A percentile compares a stretch with the other conserved stretches of the same genome.
These are phyloP conservation scores for Epichloe baconii DNA, from an alignment of 2,329 filamentous ascomycete genomes.

Conservation along the genomic window DNA sequence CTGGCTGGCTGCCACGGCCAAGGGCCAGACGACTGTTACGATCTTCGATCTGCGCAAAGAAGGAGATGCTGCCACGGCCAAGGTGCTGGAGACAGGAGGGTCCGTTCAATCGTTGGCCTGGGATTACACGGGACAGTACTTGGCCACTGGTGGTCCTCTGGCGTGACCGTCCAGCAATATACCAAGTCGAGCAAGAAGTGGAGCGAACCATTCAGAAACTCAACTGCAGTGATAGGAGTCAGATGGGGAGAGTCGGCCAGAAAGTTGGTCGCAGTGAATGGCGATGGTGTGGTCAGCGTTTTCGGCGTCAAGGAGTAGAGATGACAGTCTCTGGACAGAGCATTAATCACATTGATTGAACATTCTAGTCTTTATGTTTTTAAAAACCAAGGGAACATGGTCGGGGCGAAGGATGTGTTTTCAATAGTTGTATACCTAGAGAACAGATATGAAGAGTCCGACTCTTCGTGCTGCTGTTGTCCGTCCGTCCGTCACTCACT, in stretches of 20 bases:
- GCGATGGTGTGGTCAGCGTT: constrained; percentile 62
- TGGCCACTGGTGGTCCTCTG: constrained; percentile 68
- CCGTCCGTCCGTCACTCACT: neutral
- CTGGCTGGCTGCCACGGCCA: constrained; percentile 77
- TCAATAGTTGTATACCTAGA: constrained; percentile 1
- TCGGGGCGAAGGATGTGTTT: neutral
- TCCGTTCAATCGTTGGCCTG: constrained; percentile 66
- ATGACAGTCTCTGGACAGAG: neutral
- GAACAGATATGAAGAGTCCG: neutral
- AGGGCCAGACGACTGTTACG: constrained; percentile 64
- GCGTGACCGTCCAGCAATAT: constrained; percentile 81
- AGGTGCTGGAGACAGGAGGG: constrained; percentile 75
- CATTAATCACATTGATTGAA: neutral
- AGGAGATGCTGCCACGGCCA: constrained; percentile 65
- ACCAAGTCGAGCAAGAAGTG: constrained; percentile 76
- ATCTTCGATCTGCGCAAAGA: constrained; percentile 92
- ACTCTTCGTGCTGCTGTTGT: neutral
- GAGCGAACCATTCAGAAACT: constrained; percentile 72
- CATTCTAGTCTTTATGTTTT: neutral
- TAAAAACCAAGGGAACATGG: neutral
- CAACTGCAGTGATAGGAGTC: constrained; percentile 58
- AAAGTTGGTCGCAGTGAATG: constrained; percentile 61
- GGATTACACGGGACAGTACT: constrained; percentile 92
- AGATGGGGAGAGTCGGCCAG: constrained; percentile 67
- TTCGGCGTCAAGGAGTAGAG: constrained; percentile 41